phyloP scores from a whole-genome alignment of 768 basidiomycete species.

The Trametes maxima region DNA sequence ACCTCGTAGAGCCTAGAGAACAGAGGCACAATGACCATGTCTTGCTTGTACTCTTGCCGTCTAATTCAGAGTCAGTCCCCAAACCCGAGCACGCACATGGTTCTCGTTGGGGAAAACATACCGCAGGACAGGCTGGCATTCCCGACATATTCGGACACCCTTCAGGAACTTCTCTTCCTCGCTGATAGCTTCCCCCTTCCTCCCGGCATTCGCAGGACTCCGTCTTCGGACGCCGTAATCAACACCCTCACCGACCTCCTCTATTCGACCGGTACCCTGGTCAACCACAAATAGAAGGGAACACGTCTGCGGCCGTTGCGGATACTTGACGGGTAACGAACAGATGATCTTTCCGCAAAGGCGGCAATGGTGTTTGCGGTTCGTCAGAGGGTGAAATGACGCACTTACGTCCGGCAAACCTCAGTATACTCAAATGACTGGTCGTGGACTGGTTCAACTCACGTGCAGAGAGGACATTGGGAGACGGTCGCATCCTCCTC shows the following conservation, averaged over 20 bases:
- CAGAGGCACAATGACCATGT: slow-evolving; percentile 56
- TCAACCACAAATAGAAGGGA: slow-evolving; percentile 89
- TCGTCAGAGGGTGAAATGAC: slow-evolving; percentile 86
- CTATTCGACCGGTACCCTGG: slow-evolving; percentile 70
- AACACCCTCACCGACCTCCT: slow-evolving; percentile 82
- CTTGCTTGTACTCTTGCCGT: slow-evolving; percentile 77
- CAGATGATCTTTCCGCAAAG: slow-evolving; percentile 92
- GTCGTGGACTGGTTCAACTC: slow-evolving; percentile 31
- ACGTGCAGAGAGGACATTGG: slow-evolving; percentile 88
- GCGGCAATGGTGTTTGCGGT: slow-evolving; percentile 95
- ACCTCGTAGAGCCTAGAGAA: slow-evolving; percentile 77
- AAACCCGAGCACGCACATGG: not conserved
- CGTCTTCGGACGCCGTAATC: slow-evolving; percentile 77
- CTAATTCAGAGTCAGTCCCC: slow-evolving; percentile 40
- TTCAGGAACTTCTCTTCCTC: slow-evolving; percentile 85
- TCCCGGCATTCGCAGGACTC: slow-evolving; percentile 37
- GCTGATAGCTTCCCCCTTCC: slow-evolving; percentile 37
- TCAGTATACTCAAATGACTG: not conserved
- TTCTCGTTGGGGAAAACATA: slow-evolving; percentile 42
- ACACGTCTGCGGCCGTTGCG: slow-evolving; percentile 67
- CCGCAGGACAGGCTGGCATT: slow-evolving; percentile 81
- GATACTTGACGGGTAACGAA: slow-evolving; percentile 76
- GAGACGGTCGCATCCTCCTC: slow-evolving; percentile 76
- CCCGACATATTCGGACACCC: slow-evolving; percentile 85
- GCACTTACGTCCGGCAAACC: slow-evolving; percentile 38